Base-by-base conservation (phyloP, 257 asterid species). In the Forsythia viridissima region DNA sequence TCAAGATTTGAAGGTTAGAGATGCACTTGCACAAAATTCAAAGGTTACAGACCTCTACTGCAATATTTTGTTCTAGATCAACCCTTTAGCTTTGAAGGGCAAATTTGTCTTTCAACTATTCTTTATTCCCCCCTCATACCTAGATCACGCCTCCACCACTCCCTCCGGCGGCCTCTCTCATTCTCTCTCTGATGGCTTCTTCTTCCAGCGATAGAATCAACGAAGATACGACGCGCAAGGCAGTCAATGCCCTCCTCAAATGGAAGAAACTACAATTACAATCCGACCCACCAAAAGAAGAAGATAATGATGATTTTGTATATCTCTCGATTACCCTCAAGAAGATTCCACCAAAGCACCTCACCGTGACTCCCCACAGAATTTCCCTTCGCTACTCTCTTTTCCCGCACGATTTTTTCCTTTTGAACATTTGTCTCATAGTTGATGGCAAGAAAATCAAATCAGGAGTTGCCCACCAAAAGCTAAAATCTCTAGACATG, bases 211-310 rank as follows among this genome's bases (percentile, higher is more conserved):
- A 79, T 4, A 82, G 79, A 79, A 70, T 90, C 65, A 68, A 78
- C 52, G 80, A 80, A 46, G 82, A 73, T 0, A 18, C 69, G 13
- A 89, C 89, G n/a, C 82, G 81, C 20, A 91, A 87, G 73, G 83
- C 97, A 16, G 91, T 86, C 21, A 90, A 82, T 3, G 96, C 97
- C 20, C 98, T 94, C 61, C 92, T 92, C 84, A 88, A 91, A 67
- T 91, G 96, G 97, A 88, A 84, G 82, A 86, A 84, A 44, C 80
- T 82, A 8, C 86, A 77, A 65, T 76, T 78, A 42, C 79, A 79
- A 71, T 2, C 82, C 44, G 63, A 78, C 37, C 55, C 46, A 75
- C n/a, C 76, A 61, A n/a, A 75, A 5, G 83, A 85, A 24, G 73
- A 55, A 41, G 88, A 85, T 34, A 77, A 37, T n/a, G 94, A 85